Evolutionary conservation across 306 rosid species (phyloP).

Genomic region (Cucumis hystrix): DNA sequence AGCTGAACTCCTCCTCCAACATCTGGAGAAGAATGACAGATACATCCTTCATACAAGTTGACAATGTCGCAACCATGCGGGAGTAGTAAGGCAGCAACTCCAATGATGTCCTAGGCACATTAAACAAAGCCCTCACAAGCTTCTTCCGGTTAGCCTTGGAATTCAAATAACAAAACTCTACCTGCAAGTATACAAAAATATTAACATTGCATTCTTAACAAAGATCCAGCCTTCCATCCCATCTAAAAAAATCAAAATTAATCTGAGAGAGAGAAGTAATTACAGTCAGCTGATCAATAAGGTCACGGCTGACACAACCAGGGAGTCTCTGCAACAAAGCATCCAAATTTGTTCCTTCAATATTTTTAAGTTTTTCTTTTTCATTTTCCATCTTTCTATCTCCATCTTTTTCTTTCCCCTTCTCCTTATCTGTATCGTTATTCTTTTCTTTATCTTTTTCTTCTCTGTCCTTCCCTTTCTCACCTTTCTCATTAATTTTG

Average conservation of each 20-base stretch:
- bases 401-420: constrained; percentile 51
- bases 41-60: constrained; percentile 97
- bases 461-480: constrained; percentile 66
- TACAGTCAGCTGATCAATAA: constrained; percentile 94
- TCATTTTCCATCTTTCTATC: constrained; percentile 75
- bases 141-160: constrained; percentile 85
- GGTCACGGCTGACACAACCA: constrained; percentile 98
- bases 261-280: constrained; percentile 15
- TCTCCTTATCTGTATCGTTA: constrained; percentile 66
- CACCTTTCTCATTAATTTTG: constrained; percentile 47
- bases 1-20: constrained; percentile 97
- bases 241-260: neutral
- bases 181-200: constrained; percentile 34
- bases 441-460: constrained; percentile 63
- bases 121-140: constrained; percentile 89
- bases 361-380: constrained; percentile 77
- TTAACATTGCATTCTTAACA: neutral
- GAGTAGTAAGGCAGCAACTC: constrained; percentile 88
- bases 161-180: constrained; percentile 93
- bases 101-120: constrained; percentile 93
- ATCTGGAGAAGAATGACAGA: constrained; percentile 68
- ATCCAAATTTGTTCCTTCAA: constrained; percentile 90
- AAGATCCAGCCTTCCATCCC: neutral
- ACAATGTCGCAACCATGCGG: constrained; percentile 91
- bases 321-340: constrained; percentile 97